Evolutionary conservation across 495 filamentous ascomycete genomes (phyloP).

Genomic region (Penicillium turbatum): DNA sequence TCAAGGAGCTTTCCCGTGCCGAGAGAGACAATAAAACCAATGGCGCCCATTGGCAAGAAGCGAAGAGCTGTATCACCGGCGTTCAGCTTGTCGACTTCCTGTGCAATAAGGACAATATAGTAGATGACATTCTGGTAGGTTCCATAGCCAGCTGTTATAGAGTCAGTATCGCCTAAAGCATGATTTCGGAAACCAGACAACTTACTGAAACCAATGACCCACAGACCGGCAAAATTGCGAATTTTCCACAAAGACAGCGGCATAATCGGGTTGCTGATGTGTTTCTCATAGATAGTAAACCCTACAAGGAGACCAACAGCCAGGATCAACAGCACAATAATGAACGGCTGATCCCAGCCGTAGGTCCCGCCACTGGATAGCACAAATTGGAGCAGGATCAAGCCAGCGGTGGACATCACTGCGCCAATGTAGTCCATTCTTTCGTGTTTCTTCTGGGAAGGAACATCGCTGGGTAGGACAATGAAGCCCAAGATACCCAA

Average conservation of each 20-base stretch:
- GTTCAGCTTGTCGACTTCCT: constrained; percentile 30
- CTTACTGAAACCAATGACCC: constrained; percentile 39
- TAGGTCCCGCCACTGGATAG: constrained; percentile 35
- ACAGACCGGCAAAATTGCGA: constrained; percentile 36
- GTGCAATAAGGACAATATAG: constrained; percentile 37
- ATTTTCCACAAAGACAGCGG: constrained; percentile 34
- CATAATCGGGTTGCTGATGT: constrained; percentile 34
- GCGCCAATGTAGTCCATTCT: constrained; percentile 36
- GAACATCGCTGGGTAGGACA: constrained; percentile 28
- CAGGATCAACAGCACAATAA: constrained; percentile 41
- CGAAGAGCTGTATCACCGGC: constrained; percentile 35
- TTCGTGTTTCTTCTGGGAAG: constrained; percentile 14
- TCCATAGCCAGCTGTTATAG: constrained; percentile 29
- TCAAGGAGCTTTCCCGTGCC: constrained; percentile 35
- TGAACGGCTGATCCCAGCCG: constrained; percentile 47
- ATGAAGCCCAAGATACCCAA: constrained; percentile 30
- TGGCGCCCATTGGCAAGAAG: constrained; percentile 35
- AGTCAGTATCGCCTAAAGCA: constrained; percentile 10
- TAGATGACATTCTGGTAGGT: constrained; percentile 40
- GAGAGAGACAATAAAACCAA: constrained; percentile 34
- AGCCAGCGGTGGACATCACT: constrained; percentile 30
- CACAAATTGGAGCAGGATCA: constrained; percentile 38
- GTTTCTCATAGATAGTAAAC: constrained; percentile 35
- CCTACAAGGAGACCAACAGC: constrained; percentile 36
- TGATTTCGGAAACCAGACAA: neutral